A percentile compares a stretch with the other conserved stretches of the same genome.
Evolutionary conservation across 306 rosid species (phyloP).

Genomic region (Vigna nakashimae): DNA sequence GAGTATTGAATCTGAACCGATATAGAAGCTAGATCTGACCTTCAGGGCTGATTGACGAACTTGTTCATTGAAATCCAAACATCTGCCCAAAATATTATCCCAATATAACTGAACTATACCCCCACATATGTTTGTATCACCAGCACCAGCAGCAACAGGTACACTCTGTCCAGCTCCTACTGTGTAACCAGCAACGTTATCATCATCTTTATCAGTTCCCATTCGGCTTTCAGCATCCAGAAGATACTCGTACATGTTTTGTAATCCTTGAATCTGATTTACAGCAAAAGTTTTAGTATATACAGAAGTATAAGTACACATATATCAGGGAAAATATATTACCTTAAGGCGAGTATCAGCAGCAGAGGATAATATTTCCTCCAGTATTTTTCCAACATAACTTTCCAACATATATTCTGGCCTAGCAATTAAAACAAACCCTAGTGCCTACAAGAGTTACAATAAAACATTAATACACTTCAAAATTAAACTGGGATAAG

Average conservation of each 20-base stretch:
- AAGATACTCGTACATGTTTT: slow-evolving; percentile 91
- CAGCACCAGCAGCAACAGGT: slow-evolving; percentile 99
- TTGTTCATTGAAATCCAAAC: slow-evolving; percentile 79
- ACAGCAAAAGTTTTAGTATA: slow-evolving; percentile 49
- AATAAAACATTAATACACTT: slow-evolving; percentile 46
- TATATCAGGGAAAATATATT: slow-evolving; percentile 39
- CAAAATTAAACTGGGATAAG: slow-evolving; percentile 36
- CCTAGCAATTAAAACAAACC: slow-evolving; percentile 89
- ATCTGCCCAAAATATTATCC: slow-evolving; percentile 82
- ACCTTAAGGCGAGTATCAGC: slow-evolving; percentile 90
- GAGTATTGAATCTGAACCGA: slow-evolving; percentile 31
- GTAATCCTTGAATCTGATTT: slow-evolving; percentile 92
- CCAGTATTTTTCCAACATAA: slow-evolving; percentile 83
- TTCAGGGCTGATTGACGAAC: slow-evolving; percentile 89
- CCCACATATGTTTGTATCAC: slow-evolving; percentile 98
- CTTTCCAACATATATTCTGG: slow-evolving; percentile 93
- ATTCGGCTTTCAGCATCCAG: slow-evolving; percentile 91
- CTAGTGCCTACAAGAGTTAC: slow-evolving; percentile 80
- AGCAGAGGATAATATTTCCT: slow-evolving; percentile 56
- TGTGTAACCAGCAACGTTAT: slow-evolving; percentile 52
- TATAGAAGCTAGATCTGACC: slow-evolving; percentile 59
- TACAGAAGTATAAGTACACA: background rate
- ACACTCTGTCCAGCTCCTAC: slow-evolving; percentile 75
- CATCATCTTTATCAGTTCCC: slow-evolving; percentile 66
- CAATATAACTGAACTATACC: slow-evolving; percentile 96